Evolutionary conservation across 352 stramenopile species (phyloP).

Genomic region (Pythium folliculosum): DNA sequence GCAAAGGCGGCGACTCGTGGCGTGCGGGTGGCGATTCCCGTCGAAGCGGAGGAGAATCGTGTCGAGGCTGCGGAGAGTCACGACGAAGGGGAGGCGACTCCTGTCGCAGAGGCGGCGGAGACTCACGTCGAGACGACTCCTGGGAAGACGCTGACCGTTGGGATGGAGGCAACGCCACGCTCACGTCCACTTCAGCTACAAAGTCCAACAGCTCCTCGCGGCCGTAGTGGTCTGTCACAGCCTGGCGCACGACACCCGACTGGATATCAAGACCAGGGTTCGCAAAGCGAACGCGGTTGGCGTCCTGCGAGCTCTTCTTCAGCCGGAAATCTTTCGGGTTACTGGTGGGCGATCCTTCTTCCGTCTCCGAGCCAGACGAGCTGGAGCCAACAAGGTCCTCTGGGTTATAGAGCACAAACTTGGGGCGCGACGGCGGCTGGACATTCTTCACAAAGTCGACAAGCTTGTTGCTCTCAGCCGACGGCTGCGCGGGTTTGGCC

Average conservation of each 20-base stretch:
- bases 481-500: constrained; percentile 1
- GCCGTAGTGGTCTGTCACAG: constrained; percentile 30
- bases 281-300: constrained; percentile 12
- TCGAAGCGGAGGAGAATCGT: constrained; percentile 7
- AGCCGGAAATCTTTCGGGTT: constrained; percentile 26
- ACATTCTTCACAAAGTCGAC: constrained; percentile 66
- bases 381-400: constrained; percentile 36
- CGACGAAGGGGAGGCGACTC: constrained; percentile 1
- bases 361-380: constrained; percentile 18
- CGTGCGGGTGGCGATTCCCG: constrained; percentile 8
- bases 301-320: constrained; percentile 19
- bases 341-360: constrained; percentile 16
- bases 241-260: constrained; percentile 27
- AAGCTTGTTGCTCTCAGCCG: constrained; percentile 33
- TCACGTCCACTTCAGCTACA: constrained; percentile 21
- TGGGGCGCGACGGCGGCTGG: constrained; percentile 42
- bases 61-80: constrained; percentile 6
- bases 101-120: not conserved
- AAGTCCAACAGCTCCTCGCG: constrained; percentile 33
- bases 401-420: constrained; percentile 59
- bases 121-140: not conserved
- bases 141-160: not conserved
- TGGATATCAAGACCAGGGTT: constrained; percentile 28
- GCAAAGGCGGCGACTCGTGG: not conserved
- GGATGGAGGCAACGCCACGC: not conserved